Evolutionary conservation across 306 rosid genomes (phyloP).

Genomic region (Lagenaria siceraria): DNA sequence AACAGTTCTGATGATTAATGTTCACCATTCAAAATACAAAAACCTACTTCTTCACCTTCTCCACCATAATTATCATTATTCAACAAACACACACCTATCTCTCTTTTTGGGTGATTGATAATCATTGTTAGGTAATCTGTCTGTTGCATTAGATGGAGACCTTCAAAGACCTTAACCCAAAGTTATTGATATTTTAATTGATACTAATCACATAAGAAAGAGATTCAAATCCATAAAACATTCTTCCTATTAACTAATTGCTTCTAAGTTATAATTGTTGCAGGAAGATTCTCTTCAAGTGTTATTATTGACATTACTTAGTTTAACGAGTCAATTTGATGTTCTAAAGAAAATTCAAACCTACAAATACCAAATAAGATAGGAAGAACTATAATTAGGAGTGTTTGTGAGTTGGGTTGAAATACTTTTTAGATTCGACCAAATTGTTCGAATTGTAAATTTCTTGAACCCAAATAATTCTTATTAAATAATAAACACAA

Average conservation of each 20-base stretch:
- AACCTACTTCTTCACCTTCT: neutral
- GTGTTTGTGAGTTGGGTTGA: too few relatives aligned
- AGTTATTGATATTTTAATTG: neutral
- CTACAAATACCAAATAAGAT: too few relatives aligned
- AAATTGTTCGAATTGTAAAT: too few relatives aligned
- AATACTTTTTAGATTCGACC: too few relatives aligned
- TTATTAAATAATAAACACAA: too few relatives aligned
- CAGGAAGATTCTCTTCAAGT: too few relatives aligned
- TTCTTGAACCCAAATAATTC: too few relatives aligned
- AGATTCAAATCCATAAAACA: neutral
- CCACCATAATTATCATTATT: neutral
- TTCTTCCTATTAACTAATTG: neutral
- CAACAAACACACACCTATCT: neutral
- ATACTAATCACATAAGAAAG: too few relatives aligned
- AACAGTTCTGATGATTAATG: neutral
- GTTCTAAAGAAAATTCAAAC: neutral
- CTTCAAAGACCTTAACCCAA: neutral
- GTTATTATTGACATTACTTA: too few relatives aligned
- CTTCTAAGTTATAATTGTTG: neutral
- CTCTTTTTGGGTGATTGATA: neutral
- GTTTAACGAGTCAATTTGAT: neutral
- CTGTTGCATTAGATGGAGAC: neutral
- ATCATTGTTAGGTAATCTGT: conserved; percentile 4
- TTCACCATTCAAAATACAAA: neutral
- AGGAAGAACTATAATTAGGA: too few relatives aligned